Conservation (phyloP, 106 monocot species). For the Phalaenopsis aphrodite region DNA sequence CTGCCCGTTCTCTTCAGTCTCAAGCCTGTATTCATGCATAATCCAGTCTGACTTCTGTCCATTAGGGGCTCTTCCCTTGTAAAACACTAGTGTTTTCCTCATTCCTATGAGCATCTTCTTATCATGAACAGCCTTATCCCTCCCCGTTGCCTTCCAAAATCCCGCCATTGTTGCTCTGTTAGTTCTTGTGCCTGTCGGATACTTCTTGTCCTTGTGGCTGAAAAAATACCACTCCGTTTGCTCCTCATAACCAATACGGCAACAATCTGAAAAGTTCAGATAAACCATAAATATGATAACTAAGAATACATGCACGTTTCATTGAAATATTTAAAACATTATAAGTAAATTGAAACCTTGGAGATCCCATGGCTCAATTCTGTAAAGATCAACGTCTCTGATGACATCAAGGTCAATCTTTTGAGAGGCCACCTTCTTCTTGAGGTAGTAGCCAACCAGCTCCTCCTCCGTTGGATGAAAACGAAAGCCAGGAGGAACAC, state of each 20-base stretch:
- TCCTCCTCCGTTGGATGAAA: constrained; percentile 58
- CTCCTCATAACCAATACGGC: constrained; percentile 60
- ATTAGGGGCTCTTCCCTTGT: constrained; percentile 78
- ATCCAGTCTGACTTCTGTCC: constrained; percentile 83
- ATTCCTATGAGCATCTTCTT: constrained; percentile 70
- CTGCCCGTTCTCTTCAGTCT: constrained; percentile 55
- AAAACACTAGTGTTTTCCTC: constrained; percentile 86
- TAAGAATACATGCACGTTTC: too few relatives aligned
- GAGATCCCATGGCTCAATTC: constrained; percentile 23
- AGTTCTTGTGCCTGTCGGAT: constrained; percentile 87
- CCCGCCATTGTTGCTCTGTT: constrained; percentile 81
- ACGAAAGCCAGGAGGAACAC: constrained; percentile 20
- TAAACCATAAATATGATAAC: neutral
- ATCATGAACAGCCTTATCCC: constrained; percentile 59
- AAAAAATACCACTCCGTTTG: constrained; percentile 96
- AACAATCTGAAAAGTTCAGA: constrained; percentile 22
- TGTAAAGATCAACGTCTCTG: constrained; percentile 38
- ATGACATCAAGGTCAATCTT: constrained; percentile 62
- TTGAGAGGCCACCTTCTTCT: constrained; percentile 56
- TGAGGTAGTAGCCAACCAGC: constrained; percentile 55
- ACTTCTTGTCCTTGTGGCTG: constrained; percentile 96
- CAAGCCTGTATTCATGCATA: constrained; percentile 84
- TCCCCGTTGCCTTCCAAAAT: constrained; percentile 91
- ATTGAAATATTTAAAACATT: too few relatives aligned
- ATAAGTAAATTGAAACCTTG: constrained; percentile 9